A percentile compares a stretch with the other conserved stretches of the same genome.
Conservation (phyloP, 1,139 yeast species). For the Saccharomycopsis crataegensis region DNA sequence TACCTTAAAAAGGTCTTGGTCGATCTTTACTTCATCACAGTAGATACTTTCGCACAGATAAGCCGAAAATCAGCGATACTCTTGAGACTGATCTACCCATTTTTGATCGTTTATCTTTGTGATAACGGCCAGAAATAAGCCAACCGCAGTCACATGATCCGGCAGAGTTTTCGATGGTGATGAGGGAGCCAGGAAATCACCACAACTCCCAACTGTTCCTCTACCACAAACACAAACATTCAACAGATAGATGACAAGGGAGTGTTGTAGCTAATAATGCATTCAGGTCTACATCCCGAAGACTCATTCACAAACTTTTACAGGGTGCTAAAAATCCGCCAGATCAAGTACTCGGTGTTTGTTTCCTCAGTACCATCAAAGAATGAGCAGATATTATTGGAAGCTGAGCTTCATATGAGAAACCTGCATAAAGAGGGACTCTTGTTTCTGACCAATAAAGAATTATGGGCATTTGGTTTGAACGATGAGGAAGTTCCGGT, state of each 20-base stretch:
- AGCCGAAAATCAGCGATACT: too few relatives aligned
- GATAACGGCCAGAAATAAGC: too few relatives aligned
- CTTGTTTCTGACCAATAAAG: conserved; percentile 53
- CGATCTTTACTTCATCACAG: too few relatives aligned
- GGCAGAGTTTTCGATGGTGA: too few relatives aligned
- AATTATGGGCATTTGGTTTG: conserved; percentile 51
- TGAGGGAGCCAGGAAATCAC: too few relatives aligned
- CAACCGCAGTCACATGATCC: too few relatives aligned
- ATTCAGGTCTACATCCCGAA: conserved; percentile 14
- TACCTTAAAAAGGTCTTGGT: too few relatives aligned
- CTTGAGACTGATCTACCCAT: too few relatives aligned
- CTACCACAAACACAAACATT: too few relatives aligned
- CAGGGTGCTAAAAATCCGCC: conserved; percentile 12
- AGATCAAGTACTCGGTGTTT: conserved; percentile 17
- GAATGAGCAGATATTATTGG: conserved; percentile 33
- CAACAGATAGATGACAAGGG: not conserved
- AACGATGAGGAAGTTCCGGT: conserved; percentile 29
- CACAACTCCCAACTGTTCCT: too few relatives aligned
- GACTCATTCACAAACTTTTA: conserved; percentile 18
- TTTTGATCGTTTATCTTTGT: too few relatives aligned
- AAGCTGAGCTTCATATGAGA: conserved; percentile 53
- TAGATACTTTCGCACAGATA: too few relatives aligned
- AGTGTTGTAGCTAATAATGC: conserved; percentile 4
- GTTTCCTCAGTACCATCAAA: conserved; percentile 1
- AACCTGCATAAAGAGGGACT: conserved; percentile 44